These are phyloP conservation scores for Xylariales sp. DNA, from an alignment of 2,329 filamentous ascomycete species.

Conservation along the genomic window DNA sequence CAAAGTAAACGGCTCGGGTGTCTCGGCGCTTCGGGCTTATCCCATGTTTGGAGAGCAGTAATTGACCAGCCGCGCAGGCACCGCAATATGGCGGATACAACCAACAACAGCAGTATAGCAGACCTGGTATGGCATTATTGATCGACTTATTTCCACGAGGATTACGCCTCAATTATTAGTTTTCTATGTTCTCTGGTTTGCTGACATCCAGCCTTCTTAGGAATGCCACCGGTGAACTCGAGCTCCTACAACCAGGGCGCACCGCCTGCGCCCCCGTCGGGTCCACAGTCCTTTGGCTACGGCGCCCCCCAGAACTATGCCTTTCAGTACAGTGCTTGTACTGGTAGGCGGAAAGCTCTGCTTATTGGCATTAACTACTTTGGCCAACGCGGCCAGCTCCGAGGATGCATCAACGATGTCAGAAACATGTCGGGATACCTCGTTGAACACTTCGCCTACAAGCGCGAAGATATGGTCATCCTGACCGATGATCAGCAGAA, in stretches of 20 bases:
- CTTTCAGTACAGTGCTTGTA: constrained; percentile 91
- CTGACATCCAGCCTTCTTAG: too few relatives aligned
- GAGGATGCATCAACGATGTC: constrained; percentile 95
- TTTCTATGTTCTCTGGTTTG: too few relatives aligned
- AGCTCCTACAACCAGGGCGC: constrained; percentile 54
- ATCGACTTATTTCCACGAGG: background rate
- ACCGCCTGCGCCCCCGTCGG: constrained; percentile 62
- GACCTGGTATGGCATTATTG: constrained; percentile 42
- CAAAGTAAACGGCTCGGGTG: too few relatives aligned
- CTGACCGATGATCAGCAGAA: constrained; percentile 97
- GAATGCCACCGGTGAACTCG: constrained; percentile 37
- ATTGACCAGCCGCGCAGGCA: constrained; percentile 33
- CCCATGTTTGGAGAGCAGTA: too few relatives aligned
- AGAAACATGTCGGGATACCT: constrained; percentile 95
- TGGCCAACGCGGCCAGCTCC: constrained; percentile 80
- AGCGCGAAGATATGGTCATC: constrained; percentile 93
- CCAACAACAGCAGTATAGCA: constrained; percentile 42
- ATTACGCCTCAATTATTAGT: background rate
- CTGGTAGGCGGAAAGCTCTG: constrained; percentile 80
- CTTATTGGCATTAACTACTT: constrained; percentile 98
- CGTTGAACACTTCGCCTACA: constrained; percentile 85
- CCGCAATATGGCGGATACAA: constrained; percentile 36
- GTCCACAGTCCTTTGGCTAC: constrained; percentile 69
- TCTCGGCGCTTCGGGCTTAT: too few relatives aligned
- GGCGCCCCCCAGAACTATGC: constrained; percentile 77